Evolutionary conservation across 345 rosid genomes (phyloP).

Genomic region (Boechera stricta): DNA sequence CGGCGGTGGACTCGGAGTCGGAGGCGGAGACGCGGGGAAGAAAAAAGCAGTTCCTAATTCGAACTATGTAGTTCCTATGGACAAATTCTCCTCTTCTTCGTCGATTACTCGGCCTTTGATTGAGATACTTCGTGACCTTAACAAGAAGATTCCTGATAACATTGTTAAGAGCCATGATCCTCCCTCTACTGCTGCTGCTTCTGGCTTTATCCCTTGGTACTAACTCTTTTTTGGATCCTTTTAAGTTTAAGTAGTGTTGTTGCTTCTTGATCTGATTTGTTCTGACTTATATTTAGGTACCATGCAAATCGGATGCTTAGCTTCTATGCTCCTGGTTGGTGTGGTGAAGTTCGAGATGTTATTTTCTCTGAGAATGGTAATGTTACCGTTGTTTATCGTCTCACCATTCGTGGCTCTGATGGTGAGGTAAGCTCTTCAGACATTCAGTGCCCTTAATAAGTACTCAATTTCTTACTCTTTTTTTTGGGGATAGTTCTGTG

Average conservation of each 20-base stretch:
- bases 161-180: slow-evolving; percentile 60
- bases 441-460: not conserved
- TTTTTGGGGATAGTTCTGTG: not conserved
- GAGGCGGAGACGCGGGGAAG: slow-evolving; percentile 46
- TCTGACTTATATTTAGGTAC: slow-evolving; percentile 54
- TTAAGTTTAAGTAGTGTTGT: not conserved
- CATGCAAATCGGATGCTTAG: slow-evolving; percentile 98
- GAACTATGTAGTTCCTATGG: slow-evolving; percentile 93
- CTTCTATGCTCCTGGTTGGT: slow-evolving; percentile 99
- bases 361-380: slow-evolving; percentile 87
- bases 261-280: slow-evolving; percentile 27
- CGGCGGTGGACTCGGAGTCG: slow-evolving; percentile 33
- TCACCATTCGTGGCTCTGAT: slow-evolving; percentile 93
- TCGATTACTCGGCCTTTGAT: slow-evolving; percentile 87
- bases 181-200: slow-evolving; percentile 38
- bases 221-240: not conserved
- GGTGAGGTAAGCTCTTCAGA: slow-evolving; percentile 70
- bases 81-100: slow-evolving; percentile 67
- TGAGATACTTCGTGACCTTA: slow-evolving; percentile 97
- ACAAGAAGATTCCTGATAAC: slow-evolving; percentile 91
- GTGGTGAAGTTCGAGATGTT: slow-evolving; percentile 96
- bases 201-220: slow-evolving; percentile 80
- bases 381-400: slow-evolving; percentile 92
- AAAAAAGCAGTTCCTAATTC: slow-evolving; percentile 76
- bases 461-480: not conserved